Conservation (phyloP, 1,284 basidiomycete species). For the Boletus sp. region DNA sequence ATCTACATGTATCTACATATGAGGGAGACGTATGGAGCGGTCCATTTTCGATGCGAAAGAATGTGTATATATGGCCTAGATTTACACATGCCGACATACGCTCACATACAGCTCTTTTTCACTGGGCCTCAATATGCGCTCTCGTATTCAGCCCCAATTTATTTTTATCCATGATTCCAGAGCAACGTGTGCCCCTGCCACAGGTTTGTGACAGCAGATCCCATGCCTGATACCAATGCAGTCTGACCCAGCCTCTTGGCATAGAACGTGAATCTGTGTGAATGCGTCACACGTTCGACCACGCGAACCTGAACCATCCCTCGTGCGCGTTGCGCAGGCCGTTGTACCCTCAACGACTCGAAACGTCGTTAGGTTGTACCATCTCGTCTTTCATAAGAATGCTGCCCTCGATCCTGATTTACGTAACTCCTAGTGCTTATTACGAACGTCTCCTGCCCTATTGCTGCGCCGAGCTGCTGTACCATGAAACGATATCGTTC, state of each 20-base stretch:
- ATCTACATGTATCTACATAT: background rate
- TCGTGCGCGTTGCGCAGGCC: constrained; percentile 13
- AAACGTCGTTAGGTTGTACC: constrained; percentile 14
- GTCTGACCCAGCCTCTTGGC: too few relatives aligned
- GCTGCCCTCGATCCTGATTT: background rate
- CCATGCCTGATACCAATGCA: too few relatives aligned
- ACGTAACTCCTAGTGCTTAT: constrained; percentile 16
- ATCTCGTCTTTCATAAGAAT: constrained; percentile 19
- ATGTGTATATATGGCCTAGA: background rate
- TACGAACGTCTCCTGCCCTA: constrained; percentile 21
- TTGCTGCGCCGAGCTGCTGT: constrained; percentile 19
- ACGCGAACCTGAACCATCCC: too few relatives aligned
- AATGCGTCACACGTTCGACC: too few relatives aligned
- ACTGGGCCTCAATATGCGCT: too few relatives aligned
- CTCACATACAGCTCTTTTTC: background rate
- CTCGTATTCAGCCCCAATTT: too few relatives aligned
- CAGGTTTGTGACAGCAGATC: too few relatives aligned
- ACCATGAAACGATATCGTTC: background rate
- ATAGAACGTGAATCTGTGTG: too few relatives aligned
- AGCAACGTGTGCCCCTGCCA: too few relatives aligned
- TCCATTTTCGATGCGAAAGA: background rate
- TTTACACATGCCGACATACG: background rate
- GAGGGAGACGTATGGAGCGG: background rate
- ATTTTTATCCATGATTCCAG: too few relatives aligned
- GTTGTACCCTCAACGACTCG: constrained; percentile 12